Percentiles rank a stretch among this genome's conserved stretches.
Conservation (phyloP, 371 early-diverging fungal genomes). For the Antonospora locustae region DNA sequence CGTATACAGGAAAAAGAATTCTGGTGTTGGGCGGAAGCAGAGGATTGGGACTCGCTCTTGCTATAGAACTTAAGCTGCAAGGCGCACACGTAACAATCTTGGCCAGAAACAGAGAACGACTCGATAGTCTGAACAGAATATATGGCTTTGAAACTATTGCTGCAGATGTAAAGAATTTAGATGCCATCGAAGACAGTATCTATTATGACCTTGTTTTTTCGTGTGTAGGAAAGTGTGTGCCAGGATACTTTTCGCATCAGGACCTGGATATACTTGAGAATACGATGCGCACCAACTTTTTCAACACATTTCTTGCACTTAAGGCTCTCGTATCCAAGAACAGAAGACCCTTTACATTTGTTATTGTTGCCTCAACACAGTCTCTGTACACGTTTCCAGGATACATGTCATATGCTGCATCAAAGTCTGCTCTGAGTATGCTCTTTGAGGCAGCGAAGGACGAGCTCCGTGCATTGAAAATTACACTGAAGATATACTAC, state of each 20-base stretch:
- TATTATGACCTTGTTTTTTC: conserved; percentile 60
- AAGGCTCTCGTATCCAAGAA: conserved; percentile 58
- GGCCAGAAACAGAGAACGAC: conserved; percentile 59
- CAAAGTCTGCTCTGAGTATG: conserved; percentile 65
- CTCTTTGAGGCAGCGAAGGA: conserved; percentile 61
- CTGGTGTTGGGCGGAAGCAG: conserved; percentile 78
- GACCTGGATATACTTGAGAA: conserved; percentile 58
- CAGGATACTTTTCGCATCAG: conserved; percentile 63
- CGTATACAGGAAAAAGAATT: conserved; percentile 57
- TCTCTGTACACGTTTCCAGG: conserved; percentile 62
- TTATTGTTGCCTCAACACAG: conserved; percentile 64
- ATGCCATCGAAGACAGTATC: background rate
- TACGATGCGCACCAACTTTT: conserved; percentile 63
- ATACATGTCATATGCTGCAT: conserved; percentile 65
- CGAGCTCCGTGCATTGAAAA: conserved; percentile 61
- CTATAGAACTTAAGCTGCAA: conserved; percentile 59
- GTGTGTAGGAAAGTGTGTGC: conserved; percentile 64
- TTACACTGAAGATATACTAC: conserved; percentile 64
- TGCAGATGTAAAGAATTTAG: conserved; percentile 57
- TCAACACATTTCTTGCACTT: conserved; percentile 62
- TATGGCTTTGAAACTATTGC: conserved; percentile 28
- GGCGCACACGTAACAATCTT: conserved; percentile 75
- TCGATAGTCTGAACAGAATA: conserved; percentile 38
- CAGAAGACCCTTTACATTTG: conserved; percentile 59
- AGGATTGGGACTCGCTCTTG: conserved; percentile 71